Percentiles rank a stretch among this genome's conserved stretches.
Evolutionary conservation across 2,329 filamentous ascomycete genomes (phyloP).

Genomic region (Monosporascus sp.): DNA sequence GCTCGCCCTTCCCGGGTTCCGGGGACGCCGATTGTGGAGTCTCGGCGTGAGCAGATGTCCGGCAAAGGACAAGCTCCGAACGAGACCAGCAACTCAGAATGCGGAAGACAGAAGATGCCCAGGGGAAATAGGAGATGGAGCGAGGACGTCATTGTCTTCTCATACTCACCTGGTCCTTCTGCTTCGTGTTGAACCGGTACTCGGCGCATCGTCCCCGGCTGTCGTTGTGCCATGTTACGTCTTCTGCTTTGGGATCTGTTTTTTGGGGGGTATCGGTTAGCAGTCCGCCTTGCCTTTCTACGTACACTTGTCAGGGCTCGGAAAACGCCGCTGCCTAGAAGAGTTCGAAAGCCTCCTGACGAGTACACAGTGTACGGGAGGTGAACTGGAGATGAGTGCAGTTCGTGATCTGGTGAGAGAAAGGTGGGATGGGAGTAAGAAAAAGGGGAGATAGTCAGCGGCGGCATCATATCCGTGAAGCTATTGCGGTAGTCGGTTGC

Average conservation of each 20-base stretch:
- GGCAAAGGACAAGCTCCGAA: no score
- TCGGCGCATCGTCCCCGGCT: slow-evolving; percentile 28
- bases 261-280: neutral
- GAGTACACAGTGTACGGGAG: neutral
- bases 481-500: no score
- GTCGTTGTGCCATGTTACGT: slow-evolving; percentile 39
- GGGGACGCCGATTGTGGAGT: no score
- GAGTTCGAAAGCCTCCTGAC: neutral
- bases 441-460: no score
- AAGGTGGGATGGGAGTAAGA: no score
- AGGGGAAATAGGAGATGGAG: neutral
- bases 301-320: neutral
- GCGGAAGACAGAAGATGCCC: no score
- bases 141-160: neutral
- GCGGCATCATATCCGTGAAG: no score
- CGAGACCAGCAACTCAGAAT: no score
- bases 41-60: no score
- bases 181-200: slow-evolving; percentile 43
- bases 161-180: slow-evolving; percentile 32
- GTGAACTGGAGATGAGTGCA: neutral
- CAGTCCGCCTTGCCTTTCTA: neutral
- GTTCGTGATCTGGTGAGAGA: no score
- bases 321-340: neutral
- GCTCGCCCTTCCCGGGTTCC: no score
- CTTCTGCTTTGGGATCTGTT: slow-evolving; percentile 32